Evolutionary conservation across 306 rosid genomes (phyloP).

Genomic region (Gynostemma pentaphyllum): DNA sequence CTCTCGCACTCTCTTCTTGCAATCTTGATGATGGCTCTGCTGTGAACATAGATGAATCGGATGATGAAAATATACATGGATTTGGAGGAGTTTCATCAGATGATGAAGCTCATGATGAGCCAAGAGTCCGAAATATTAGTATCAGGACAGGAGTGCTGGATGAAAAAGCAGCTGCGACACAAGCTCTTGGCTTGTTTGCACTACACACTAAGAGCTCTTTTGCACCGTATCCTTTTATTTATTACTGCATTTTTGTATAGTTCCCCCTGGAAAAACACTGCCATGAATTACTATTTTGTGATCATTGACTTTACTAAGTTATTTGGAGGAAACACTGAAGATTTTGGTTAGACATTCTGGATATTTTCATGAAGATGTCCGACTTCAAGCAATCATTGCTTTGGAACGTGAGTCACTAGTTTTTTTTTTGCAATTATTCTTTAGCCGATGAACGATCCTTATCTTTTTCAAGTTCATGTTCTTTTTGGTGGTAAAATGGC

Average conservation of each 20-base stretch:
- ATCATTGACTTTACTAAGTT: conserved; percentile 51
- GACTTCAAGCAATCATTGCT: conserved; percentile 84
- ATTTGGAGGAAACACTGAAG: conserved; percentile 86
- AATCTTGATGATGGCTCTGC: conserved; percentile 99
- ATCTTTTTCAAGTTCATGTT: background rate
- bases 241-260: background rate
- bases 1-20: conserved; percentile 87
- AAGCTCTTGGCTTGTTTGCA: conserved; percentile 96
- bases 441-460: background rate
- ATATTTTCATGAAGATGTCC: conserved; percentile 96
- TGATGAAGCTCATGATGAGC: conserved; percentile 94
- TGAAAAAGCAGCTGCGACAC: conserved; percentile 99
- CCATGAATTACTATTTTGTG: conserved; percentile 10
- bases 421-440: conserved; percentile 1
- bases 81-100: conserved; percentile 99
- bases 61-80: conserved; percentile 66
- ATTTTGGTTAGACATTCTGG: conserved; percentile 65
- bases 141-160: conserved; percentile 95
- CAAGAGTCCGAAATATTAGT: conserved; percentile 90
- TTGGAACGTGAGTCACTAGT: conserved; percentile 62
- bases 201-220: conserved; percentile 65
- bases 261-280: background rate
- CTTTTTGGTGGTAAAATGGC: background rate
- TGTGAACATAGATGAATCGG: conserved; percentile 76
- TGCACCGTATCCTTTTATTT: conserved; percentile 91